These are phyloP conservation scores for Aspergillus neoniger DNA, from an alignment of 2,329 filamentous ascomycete genomes.

Conservation along the genomic window DNA sequence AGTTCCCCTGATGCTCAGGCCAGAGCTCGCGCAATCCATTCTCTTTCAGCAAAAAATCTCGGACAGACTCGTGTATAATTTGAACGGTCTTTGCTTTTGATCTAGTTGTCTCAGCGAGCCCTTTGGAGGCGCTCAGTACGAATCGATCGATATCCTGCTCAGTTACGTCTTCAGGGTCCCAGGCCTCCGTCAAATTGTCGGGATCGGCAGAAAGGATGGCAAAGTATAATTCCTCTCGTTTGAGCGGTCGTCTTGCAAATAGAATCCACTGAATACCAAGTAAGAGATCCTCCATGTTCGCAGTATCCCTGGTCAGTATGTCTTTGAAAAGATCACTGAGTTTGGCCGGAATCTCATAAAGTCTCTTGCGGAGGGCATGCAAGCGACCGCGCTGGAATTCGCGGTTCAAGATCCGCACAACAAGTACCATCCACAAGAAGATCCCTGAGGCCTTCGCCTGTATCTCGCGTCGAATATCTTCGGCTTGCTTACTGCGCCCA, in stretches of 20 bases:
- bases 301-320: constrained; percentile 52
- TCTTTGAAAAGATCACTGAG: constrained; percentile 42
- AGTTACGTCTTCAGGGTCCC: background rate
- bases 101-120: constrained; percentile 32
- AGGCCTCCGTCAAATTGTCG: background rate
- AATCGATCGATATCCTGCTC: constrained; percentile 10
- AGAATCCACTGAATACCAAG: constrained; percentile 57
- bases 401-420: constrained; percentile 48
- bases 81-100: constrained; percentile 28
- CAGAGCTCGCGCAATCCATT: constrained; percentile 31
- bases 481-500: constrained; percentile 22
- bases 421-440: constrained; percentile 50
- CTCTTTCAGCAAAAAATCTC: constrained; percentile 35
- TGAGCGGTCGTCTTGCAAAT: constrained; percentile 39
- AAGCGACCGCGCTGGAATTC: constrained; percentile 36
- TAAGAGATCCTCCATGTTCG: constrained; percentile 43
- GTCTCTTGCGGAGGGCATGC: constrained; percentile 30
- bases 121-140: constrained; percentile 33
- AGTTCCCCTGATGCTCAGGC: constrained; percentile 27
- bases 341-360: constrained; percentile 43
- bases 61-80: constrained; percentile 43
- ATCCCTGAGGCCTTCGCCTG: constrained; percentile 43
- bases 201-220: background rate
- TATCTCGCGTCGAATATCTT: constrained; percentile 35
- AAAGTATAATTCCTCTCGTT: background rate